A percentile compares a stretch with the other conserved stretches of the same genome.
Evolutionary conservation across 306 rosid genomes (phyloP).

Genomic region (Prosopis cineraria): DNA sequence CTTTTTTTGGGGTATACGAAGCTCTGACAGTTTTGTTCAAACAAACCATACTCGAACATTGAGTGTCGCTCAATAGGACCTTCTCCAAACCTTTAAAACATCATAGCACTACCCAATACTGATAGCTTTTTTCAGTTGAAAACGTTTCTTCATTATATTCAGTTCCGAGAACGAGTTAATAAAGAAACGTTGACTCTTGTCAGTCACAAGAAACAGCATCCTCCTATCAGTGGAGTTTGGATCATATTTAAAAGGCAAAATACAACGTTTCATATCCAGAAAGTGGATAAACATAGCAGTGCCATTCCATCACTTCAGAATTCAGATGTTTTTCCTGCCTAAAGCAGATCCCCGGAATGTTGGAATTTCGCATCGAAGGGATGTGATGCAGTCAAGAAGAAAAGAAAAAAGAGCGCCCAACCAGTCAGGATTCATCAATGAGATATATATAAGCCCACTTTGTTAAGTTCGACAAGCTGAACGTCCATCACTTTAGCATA

Average conservation of each 20-base stretch:
- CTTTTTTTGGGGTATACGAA: too few relatives aligned
- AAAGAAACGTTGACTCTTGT: neutral
- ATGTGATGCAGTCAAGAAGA: too few relatives aligned
- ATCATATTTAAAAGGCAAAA: neutral
- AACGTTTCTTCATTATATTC: slow-evolving; percentile 2
- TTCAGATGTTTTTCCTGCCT: neutral
- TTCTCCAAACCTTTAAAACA: slow-evolving; percentile 19
- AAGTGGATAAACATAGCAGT: neutral
- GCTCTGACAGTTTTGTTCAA: too few relatives aligned
- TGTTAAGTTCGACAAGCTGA: neutral
- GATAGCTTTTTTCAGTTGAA: neutral
- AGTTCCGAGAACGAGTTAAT: slow-evolving; percentile 16
- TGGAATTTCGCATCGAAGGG: neutral
- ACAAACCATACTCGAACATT: slow-evolving; percentile 7
- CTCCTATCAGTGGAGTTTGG: neutral
- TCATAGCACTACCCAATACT: neutral
- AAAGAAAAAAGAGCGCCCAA: neutral
- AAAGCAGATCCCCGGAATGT: neutral
- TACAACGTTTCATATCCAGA: neutral
- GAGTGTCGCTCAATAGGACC: too few relatives aligned
- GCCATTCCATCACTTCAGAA: neutral
- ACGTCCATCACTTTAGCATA: neutral
- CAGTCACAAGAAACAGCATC: neutral
- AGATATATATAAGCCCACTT: neutral
- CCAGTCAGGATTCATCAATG: neutral